Evolutionary conservation across 768 basidiomycete species (phyloP).

Genomic region (Obba rivulosa): DNA sequence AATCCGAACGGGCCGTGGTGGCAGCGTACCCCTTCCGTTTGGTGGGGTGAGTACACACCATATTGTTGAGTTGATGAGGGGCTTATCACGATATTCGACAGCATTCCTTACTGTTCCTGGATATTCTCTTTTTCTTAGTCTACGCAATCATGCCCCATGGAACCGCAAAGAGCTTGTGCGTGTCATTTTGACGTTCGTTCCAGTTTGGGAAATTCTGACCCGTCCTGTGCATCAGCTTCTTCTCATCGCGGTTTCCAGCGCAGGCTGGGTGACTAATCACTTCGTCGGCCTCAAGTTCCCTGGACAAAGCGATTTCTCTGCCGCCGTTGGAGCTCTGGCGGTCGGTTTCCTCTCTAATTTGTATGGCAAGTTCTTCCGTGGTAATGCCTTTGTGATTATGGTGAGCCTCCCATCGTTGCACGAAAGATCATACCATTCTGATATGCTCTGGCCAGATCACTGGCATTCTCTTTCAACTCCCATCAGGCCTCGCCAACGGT

Average conservation of each 20-base stretch:
- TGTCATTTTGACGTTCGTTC: conserved; percentile 3
- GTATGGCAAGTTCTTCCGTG: conserved; percentile 67
- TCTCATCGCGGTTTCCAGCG: conserved; percentile 54
- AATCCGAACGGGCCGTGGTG: conserved; percentile 63
- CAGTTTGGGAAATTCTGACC: not conserved
- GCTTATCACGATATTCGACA: conserved; percentile 14
- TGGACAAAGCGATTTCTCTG: conserved; percentile 70
- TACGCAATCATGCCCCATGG: conserved; percentile 60
- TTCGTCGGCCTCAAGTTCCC: conserved; percentile 57
- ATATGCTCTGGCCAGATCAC: conserved; percentile 41
- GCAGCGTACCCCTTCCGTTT: conserved; percentile 59
- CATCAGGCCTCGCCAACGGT: conserved; percentile 74
- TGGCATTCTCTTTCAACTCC: conserved; percentile 81
- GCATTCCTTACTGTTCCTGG: conserved; percentile 70
- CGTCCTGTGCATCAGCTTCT: conserved; percentile 29
- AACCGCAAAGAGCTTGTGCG: conserved; percentile 51
- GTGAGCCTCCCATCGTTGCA: conserved; percentile 32
- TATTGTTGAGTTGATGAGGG: not conserved
- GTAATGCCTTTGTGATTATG: conserved; percentile 80
- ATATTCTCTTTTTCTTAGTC: conserved; percentile 60
- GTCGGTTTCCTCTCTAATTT: conserved; percentile 78
- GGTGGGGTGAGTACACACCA: conserved; percentile 51
- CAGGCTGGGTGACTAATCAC: conserved; percentile 79
- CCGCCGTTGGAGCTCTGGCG: conserved; percentile 76
- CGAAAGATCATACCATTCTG: not conserved